phyloP scores from a whole-genome alignment of 495 filamentous ascomycete genomes.

The Hypoxylon lienhwacheense region DNA sequence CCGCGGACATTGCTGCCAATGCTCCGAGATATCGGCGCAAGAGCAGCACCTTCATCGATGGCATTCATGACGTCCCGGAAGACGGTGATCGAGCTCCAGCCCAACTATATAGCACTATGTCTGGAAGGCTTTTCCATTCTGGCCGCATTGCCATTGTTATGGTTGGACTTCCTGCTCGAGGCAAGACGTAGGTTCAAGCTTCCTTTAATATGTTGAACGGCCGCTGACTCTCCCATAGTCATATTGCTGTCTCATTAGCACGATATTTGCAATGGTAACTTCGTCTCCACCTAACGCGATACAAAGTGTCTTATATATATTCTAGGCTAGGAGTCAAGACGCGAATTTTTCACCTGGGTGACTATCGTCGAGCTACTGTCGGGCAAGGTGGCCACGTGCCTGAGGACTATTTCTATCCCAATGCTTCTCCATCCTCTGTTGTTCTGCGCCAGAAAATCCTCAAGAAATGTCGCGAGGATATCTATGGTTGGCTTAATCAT shows the following conservation, averaged over 20 bases:
- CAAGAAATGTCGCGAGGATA: constrained; percentile 95
- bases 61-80: constrained; percentile 89
- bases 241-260: constrained; percentile 92
- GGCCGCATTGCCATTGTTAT: constrained; percentile 96
- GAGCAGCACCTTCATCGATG: constrained; percentile 95
- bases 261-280: constrained; percentile 95
- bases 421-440: constrained; percentile 85
- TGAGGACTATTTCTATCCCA: constrained; percentile 96
- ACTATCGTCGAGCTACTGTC: constrained; percentile 91
- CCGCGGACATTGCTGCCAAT: constrained; percentile 84
- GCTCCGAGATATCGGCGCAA: constrained; percentile 79
- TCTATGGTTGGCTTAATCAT: constrained; percentile 91
- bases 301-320: constrained; percentile 2
- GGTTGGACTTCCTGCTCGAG: constrained; percentile 91
- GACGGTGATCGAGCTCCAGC: constrained; percentile 88
- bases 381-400: constrained; percentile 85
- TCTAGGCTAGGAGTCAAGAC: constrained; percentile 95
- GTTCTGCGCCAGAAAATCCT: constrained; percentile 94
- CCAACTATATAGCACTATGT: constrained; percentile 97
- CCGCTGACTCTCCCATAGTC: constrained; percentile 54
- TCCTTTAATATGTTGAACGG: background rate
- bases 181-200: constrained; percentile 78
- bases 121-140: constrained; percentile 93
- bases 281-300: constrained; percentile 31
- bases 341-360: constrained; percentile 93